Evolutionary conservation across 2,329 filamentous ascomycete genomes (phyloP).

Genomic region (Alternaria ventricosa): DNA sequence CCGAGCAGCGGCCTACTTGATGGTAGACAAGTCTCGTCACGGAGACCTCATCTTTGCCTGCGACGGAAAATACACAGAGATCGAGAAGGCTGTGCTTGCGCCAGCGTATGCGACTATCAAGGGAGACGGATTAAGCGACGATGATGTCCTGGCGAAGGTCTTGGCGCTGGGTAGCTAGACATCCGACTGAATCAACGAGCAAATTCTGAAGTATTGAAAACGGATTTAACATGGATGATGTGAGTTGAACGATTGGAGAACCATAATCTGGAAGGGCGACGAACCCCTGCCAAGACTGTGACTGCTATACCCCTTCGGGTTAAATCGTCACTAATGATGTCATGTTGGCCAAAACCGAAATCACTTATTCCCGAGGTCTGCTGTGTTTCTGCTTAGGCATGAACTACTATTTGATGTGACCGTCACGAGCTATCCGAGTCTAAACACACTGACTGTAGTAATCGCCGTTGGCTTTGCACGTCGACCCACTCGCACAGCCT

Average conservation of each 20-base stretch:
- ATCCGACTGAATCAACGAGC: not conserved
- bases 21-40: conserved; percentile 57
- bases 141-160: conserved; percentile 27
- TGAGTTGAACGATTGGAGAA: not conserved
- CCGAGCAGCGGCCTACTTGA: conserved; percentile 56
- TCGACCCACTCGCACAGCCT: conserved; percentile 29
- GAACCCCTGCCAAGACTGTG: not conserved
- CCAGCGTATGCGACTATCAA: conserved; percentile 28
- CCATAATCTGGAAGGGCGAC: not conserved
- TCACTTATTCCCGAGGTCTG: not conserved
- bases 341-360: not conserved
- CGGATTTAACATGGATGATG: not conserved
- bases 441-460: conserved; percentile 36
- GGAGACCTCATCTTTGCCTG: conserved; percentile 62
- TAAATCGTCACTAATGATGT: not conserved
- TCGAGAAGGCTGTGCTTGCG: conserved; percentile 54
- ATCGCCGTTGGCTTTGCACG: conserved; percentile 29
- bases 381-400: not conserved
- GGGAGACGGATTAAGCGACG: conserved; percentile 26
- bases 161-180: conserved; percentile 15
- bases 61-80: conserved; percentile 59
- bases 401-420: not conserved
- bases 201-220: not conserved
- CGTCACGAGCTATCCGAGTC: not conserved
- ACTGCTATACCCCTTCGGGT: not conserved